A percentile compares a stretch with the other conserved stretches of the same genome.
phyloP scores from a whole-genome alignment of 78 protist genomes.

The Protostelium mycophagum region DNA sequence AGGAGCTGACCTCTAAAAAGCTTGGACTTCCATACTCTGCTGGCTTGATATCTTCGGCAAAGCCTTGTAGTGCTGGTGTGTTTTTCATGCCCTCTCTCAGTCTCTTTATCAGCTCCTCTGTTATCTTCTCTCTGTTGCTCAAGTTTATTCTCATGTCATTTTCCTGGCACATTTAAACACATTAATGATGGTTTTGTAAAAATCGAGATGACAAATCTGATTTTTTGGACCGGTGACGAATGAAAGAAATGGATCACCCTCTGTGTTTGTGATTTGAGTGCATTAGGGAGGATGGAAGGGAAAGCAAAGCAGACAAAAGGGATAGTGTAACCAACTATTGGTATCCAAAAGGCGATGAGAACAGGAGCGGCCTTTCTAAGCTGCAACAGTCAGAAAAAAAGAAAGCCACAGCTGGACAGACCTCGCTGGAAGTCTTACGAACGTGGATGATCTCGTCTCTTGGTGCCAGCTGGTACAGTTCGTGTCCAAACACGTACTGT shows the following conservation, averaged over 20 bases:
- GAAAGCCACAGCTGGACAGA: neutral
- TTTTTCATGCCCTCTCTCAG: neutral
- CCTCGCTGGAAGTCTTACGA: neutral
- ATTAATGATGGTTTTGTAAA: too few species aligned
- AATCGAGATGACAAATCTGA: neutral
- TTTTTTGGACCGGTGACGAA: neutral
- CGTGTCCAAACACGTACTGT: neutral
- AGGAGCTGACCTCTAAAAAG: neutral
- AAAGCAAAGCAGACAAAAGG: neutral
- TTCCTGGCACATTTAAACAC: too few species aligned
- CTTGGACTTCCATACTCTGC: neutral
- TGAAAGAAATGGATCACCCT: neutral
- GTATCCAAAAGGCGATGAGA: neutral
- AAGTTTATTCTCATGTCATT: too few species aligned
- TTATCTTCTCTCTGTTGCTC: neutral
- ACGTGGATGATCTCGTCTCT: neutral
- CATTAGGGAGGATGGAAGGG: neutral
- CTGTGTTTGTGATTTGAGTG: neutral
- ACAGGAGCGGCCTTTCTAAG: neutral
- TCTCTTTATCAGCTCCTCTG: neutral
- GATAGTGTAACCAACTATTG: neutral
- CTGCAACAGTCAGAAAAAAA: too few species aligned
- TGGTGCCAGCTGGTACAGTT: neutral
- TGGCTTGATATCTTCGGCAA: neutral
- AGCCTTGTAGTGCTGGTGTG: neutral